Conservation (phyloP, 352 stramenopile species). For the Peronospora belbahrii region DNA sequence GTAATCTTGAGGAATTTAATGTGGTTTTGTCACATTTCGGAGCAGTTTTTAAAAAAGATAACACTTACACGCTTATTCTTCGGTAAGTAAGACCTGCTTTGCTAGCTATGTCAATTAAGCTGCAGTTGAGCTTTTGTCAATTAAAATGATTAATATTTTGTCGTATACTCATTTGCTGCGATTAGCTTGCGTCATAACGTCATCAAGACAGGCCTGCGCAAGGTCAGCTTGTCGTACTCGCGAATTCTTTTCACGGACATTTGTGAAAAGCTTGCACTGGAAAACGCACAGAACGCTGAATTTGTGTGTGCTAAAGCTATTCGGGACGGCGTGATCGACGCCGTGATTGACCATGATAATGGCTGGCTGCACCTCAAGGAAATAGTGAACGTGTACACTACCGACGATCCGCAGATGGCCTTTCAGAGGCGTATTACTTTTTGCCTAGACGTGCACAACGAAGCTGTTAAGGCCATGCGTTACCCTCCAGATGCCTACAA, state of each 20-base stretch:
- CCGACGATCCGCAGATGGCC: constrained; percentile 90
- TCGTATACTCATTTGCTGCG: not conserved
- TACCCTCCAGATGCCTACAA: constrained; percentile 98
- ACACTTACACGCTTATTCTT: constrained; percentile 94
- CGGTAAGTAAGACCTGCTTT: constrained; percentile 36
- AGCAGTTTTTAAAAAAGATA: constrained; percentile 87
- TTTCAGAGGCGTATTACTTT: constrained; percentile 97
- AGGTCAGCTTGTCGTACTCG: constrained; percentile 95
- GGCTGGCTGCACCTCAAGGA: constrained; percentile 89
- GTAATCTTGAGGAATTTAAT: constrained; percentile 94
- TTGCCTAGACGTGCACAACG: constrained; percentile 98
- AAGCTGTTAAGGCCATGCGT: constrained; percentile 95
- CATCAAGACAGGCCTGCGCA: constrained; percentile 97
- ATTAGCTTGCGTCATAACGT: constrained; percentile 93
- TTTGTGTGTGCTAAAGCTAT: constrained; percentile 98
- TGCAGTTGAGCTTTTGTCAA: no score
- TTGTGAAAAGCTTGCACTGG: constrained; percentile 89
- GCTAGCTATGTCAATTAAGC: not conserved
- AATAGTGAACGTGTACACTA: constrained; percentile 86
- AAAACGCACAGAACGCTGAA: constrained; percentile 89
- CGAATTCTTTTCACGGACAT: constrained; percentile 89
- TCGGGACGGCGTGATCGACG: constrained; percentile 96
- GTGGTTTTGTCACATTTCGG: constrained; percentile 83
- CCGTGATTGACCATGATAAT: constrained; percentile 95
- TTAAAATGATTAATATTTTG: no score